phyloP scores from a whole-genome alignment of 495 filamentous ascomycete genomes.

The Astrothelium subdiscretum region DNA sequence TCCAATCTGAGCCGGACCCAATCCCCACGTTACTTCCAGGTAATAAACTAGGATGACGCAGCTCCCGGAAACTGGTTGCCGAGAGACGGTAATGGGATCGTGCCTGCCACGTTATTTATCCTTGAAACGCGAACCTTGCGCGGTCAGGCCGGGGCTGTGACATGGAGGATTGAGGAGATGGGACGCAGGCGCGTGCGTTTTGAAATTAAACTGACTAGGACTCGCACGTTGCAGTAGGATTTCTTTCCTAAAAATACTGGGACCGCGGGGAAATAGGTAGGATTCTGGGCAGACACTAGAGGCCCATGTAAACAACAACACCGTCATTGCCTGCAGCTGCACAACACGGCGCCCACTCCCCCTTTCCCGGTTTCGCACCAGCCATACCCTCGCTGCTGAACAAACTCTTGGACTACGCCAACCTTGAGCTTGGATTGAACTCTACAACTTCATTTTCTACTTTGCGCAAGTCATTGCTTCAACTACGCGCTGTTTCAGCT shows the following conservation, averaged over 20 bases:
- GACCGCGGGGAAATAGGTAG: background rate
- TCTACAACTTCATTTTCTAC: background rate
- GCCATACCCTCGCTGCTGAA: background rate
- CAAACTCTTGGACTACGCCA: background rate
- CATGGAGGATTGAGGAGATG: background rate
- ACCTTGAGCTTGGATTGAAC: background rate
- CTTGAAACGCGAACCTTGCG: background rate
- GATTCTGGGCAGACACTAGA: background rate
- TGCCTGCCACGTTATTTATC: background rate
- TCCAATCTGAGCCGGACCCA: too few species aligned
- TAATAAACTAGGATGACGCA: too few species aligned
- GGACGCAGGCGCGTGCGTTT: background rate
- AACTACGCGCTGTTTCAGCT: background rate
- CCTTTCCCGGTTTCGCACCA: background rate
- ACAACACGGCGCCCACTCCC: background rate
- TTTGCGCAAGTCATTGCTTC: background rate
- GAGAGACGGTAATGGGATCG: background rate
- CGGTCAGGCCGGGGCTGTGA: background rate
- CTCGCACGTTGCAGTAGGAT: background rate
- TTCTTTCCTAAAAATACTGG: background rate
- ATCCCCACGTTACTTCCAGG: too few species aligned
- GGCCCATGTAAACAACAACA: background rate
- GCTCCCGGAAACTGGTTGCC: too few species aligned
- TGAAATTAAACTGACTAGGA: background rate
- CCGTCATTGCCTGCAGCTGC: background rate